Conservation (phyloP, 2,329 filamentous ascomycete genomes). For the Fusarium metavorans region DNA sequence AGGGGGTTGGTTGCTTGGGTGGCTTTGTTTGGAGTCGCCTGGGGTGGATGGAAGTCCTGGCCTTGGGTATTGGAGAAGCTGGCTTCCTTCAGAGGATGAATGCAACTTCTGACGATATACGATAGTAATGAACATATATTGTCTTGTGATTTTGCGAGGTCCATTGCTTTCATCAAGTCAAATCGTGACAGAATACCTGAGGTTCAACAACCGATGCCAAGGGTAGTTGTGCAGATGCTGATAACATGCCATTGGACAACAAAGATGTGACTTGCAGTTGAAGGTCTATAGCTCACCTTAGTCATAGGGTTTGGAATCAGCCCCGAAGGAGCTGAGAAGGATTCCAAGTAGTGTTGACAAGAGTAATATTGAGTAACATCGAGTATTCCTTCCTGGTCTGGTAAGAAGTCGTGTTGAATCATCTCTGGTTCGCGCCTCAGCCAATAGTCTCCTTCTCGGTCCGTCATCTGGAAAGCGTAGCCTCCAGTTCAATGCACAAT, state of each 20-base stretch:
- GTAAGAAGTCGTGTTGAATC: not conserved
- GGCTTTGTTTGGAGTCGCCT: constrained; percentile 1
- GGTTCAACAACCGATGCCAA: not conserved
- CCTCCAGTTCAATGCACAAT: not conserved
- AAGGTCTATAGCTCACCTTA: not conserved
- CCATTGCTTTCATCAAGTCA: not conserved
- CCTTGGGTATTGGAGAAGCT: not conserved
- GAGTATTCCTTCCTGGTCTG: not conserved
- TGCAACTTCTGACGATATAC: not conserved
- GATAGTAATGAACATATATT: not conserved
- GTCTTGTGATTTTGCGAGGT: not conserved
- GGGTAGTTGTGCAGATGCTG: not conserved
- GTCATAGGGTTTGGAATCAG: not conserved
- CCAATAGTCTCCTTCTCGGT: not conserved
- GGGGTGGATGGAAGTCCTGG: constrained; percentile 8
- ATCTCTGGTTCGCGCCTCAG: not conserved
- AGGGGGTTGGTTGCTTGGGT: constrained; percentile 19
- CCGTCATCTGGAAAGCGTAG: not conserved
- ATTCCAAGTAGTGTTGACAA: not conserved
- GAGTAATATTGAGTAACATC: not conserved
- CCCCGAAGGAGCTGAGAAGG: not conserved
- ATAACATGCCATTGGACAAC: not conserved
- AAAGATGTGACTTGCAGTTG: not conserved
- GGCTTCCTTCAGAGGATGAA: not conserved
- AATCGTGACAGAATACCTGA: not conserved